Base-by-base conservation (phyloP, 805 yeast genomes). In the Blastobotrys americana region DNA sequence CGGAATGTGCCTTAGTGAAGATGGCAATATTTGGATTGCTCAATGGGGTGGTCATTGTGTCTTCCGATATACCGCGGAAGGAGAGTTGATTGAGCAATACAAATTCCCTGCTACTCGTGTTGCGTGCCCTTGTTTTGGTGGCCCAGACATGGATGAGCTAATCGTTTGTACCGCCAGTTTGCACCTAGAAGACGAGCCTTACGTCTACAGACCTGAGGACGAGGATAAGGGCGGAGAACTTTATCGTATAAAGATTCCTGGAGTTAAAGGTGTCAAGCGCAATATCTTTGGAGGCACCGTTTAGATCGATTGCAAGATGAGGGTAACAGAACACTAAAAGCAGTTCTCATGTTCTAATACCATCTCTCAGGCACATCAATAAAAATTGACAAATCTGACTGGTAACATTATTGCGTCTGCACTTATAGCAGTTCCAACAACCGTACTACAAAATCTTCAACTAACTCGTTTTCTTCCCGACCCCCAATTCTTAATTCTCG, bases 101-200 rank as follows among this genome's bases (percentile, higher is more conserved):
- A 41, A 61, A 4, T 58, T 87, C 43, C 95, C 95, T 1, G 72
- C 78, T 3, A 59, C 67, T 17, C 69, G 81, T 48, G 62, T 82
- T 42, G 73, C 85, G 3, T 84, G 94, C 51, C 80, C 81, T 34
- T 72, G 81, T 2, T 71, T 83, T 47, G 82, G 83, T n/a, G 94
- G 88, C 4, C 57, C 59, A 20, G 62, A 76, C 16, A 57, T 67
- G 44, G 74, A 77, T 55, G 81, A 78, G 41, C 51, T 87, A 44
- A 81, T 74, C 54, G 76, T 86, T 31, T 83, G 94, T 3, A 72
- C 81, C 16, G 95, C 82, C 1, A 76, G 77, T 51, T 57, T 67
- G 45, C 59, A 74, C 40, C 65, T 71, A 42, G 68, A 62, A 16
- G 76, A 77, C 41, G 63, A 64, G 4, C 54, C 54, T 19, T 59